Percentiles rank a stretch among this genome's conserved stretches.
These are phyloP conservation scores for Ceratocystis harringtonii DNA, from an alignment of 2,329 filamentous ascomycete species.

Conservation along the genomic window DNA sequence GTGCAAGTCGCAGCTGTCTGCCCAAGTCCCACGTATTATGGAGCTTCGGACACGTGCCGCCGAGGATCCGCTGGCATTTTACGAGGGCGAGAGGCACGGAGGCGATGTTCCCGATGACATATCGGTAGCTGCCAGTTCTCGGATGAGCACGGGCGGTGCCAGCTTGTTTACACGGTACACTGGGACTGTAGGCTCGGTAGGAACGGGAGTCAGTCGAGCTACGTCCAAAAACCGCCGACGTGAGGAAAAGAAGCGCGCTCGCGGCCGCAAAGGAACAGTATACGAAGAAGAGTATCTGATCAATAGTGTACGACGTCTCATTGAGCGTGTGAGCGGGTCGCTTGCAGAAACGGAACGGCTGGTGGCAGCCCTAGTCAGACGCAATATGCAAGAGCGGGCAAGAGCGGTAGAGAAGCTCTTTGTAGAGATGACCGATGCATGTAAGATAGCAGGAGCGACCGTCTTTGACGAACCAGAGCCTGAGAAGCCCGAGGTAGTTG, in stretches of 20 bases:
- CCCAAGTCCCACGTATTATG: slow-evolving; percentile 71
- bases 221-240: slow-evolving; percentile 77
- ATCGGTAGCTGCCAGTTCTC: slow-evolving; percentile 68
- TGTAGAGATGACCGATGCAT: slow-evolving; percentile 58
- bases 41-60: slow-evolving; percentile 70
- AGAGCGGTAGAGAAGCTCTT: slow-evolving; percentile 60
- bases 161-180: slow-evolving; percentile 90
- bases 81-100: slow-evolving; percentile 55
- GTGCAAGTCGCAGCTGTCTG: slow-evolving; percentile 69
- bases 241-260: slow-evolving; percentile 87
- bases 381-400: slow-evolving; percentile 79
- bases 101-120: slow-evolving; percentile 82
- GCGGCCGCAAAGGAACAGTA: slow-evolving; percentile 89
- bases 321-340: slow-evolving; percentile 64
- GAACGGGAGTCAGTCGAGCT: slow-evolving; percentile 58
- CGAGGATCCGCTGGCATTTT: slow-evolving; percentile 77
- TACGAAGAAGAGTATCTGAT: slow-evolving; percentile 97
- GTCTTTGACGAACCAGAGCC: slow-evolving; percentile 38
- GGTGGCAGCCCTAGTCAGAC: slow-evolving; percentile 59
- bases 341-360: slow-evolving; percentile 59
- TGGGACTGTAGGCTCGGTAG: slow-evolving; percentile 54
- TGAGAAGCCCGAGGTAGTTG: slow-evolving; percentile 19
- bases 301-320: slow-evolving; percentile 66
- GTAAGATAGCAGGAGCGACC: slow-evolving; percentile 49
- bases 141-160: slow-evolving; percentile 58